Conservation (phyloP, 2,329 filamentous ascomycete species). For the Aspergillus awamori region DNA sequence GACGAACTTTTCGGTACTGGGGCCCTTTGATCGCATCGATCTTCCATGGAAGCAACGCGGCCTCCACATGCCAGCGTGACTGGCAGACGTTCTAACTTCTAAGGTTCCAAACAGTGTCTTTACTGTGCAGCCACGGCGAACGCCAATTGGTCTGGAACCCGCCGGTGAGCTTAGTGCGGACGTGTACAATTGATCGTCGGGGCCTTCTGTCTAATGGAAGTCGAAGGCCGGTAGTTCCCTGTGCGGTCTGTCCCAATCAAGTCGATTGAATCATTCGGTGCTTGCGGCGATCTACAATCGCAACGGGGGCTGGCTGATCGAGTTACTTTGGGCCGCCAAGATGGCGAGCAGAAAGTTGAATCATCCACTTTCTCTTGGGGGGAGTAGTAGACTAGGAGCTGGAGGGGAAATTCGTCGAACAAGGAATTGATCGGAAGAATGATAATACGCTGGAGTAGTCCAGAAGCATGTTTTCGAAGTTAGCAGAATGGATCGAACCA, state of each 20-base stretch:
- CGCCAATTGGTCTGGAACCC: conserved; percentile 1
- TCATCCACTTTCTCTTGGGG: not conserved
- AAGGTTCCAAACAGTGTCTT: not conserved
- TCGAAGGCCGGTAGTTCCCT: not conserved
- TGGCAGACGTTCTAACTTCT: not conserved
- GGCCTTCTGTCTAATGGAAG: not conserved
- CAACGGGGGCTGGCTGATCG: not conserved
- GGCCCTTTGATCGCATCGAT: not conserved
- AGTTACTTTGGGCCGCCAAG: conserved; percentile 1
- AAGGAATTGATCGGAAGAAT: not conserved
- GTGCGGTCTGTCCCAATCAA: not conserved
- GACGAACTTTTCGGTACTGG: not conserved
- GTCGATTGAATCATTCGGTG: not conserved
- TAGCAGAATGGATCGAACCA: not conserved
- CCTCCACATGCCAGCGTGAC: not conserved
- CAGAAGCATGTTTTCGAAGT: not conserved
- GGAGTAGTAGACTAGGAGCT: not conserved
- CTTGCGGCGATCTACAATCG: conserved; percentile 1
- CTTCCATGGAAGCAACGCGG: not conserved
- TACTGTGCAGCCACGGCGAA: not conserved
- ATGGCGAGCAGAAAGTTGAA: not conserved
- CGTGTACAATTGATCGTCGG: conserved; percentile 5
- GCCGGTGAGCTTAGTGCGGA: not conserved
- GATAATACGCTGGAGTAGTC: not conserved
- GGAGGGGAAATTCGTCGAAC: not conserved